These are phyloP conservation scores for Ziziphus jujuba DNA, from an alignment of 306 rosid species.

Conservation along the genomic window DNA sequence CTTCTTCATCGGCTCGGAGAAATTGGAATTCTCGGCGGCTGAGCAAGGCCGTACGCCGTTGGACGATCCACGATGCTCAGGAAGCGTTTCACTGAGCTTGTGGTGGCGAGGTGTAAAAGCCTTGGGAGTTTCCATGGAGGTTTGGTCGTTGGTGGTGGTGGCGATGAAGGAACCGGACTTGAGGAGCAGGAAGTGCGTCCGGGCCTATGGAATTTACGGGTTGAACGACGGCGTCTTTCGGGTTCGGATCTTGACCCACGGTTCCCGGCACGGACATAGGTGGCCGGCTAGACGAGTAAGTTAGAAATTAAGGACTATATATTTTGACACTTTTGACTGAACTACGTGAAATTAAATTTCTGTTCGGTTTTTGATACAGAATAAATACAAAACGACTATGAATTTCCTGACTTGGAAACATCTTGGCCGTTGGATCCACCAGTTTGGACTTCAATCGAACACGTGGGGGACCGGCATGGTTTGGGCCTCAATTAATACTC, in stretches of 20 bases:
- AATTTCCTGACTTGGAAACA: too few relatives aligned
- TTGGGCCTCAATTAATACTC: too few relatives aligned
- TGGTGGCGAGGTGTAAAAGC: background rate
- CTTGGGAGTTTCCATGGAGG: background rate
- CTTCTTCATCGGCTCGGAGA: background rate
- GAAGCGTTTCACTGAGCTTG: background rate
- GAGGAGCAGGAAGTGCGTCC: constrained; percentile 37
- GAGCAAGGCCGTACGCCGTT: constrained; percentile 8
- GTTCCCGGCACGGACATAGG: background rate
- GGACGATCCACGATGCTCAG: constrained; percentile 8
- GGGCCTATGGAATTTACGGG: constrained; percentile 6
- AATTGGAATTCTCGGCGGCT: constrained; percentile 13
- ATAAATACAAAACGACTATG: too few relatives aligned
- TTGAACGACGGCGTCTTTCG: constrained; percentile 2
- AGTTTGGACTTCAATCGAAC: too few relatives aligned
- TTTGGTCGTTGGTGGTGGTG: background rate
- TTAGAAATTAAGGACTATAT: too few relatives aligned
- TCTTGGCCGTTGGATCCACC: too few relatives aligned
- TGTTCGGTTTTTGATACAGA: too few relatives aligned
- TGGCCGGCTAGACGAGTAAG: background rate
- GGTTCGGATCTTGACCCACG: constrained; percentile 14
- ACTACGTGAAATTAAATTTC: too few relatives aligned
- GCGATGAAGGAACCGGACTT: constrained; percentile 40
- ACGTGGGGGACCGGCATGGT: too few relatives aligned
- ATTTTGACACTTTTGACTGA: too few relatives aligned